phyloP scores from a whole-genome alignment of 768 basidiomycete species.

The Nidula microcarpa region DNA sequence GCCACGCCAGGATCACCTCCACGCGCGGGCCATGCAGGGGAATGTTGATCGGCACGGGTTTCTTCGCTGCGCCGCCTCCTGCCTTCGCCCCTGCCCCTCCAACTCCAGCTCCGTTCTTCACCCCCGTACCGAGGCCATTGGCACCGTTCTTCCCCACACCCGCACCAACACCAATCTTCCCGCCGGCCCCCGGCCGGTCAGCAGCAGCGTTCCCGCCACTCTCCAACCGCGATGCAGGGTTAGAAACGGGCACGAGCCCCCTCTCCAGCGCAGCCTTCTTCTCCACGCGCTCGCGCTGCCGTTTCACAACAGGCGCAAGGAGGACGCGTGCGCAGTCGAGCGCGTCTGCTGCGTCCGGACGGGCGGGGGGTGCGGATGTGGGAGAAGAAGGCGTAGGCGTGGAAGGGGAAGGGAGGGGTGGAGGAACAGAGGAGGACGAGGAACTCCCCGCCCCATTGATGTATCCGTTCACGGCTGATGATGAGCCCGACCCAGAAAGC shows the following conservation, averaged over 20 bases:
- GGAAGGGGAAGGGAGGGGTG: conserved; percentile 13
- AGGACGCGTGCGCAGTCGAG: conserved; percentile 72
- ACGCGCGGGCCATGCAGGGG: conserved; percentile 85
- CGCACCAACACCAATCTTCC: no score
- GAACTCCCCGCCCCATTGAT: background rate
- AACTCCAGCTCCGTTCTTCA: background rate
- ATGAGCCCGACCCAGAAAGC: no score
- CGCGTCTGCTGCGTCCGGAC: conserved; percentile 45
- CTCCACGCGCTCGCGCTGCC: conserved; percentile 58
- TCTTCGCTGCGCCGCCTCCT: conserved; percentile 47
- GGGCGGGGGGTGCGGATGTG: conserved; percentile 9
- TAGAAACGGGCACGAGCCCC: no score
- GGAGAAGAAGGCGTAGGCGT: conserved; percentile 9
- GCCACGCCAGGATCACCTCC: conserved; percentile 82
- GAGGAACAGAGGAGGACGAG: background rate
- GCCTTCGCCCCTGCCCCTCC: conserved; percentile 36
- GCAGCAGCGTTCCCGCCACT: no score
- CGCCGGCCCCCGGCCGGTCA: no score
- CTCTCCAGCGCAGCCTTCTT: no score
- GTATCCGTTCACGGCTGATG: background rate
- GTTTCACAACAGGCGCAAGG: conserved; percentile 64
- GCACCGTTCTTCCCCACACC: background rate
- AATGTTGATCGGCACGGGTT: conserved; percentile 68
- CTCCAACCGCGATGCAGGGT: no score
- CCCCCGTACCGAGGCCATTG: no score